Evolutionary conservation across 192 early-diverging fungal species (phyloP).

Genomic region (Obelidium mucronatum): DNA sequence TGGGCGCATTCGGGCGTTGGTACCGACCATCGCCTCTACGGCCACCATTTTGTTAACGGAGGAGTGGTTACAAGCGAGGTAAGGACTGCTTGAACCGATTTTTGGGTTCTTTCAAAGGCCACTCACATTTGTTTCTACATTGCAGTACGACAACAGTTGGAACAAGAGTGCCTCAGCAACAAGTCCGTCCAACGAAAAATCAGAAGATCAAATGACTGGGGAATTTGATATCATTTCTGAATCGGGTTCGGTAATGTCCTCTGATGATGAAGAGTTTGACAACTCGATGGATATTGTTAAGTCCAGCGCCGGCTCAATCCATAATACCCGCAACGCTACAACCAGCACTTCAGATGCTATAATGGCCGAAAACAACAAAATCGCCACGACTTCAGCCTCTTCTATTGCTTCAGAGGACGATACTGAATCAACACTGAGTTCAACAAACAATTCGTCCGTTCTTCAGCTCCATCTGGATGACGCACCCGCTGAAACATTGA

Average conservation of each 20-base stretch:
- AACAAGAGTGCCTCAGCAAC: background rate
- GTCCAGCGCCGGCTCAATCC: background rate
- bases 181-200: background rate
- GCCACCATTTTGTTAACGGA: slow-evolving; percentile 9
- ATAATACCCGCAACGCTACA: background rate
- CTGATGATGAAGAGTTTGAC: background rate
- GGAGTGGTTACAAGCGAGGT: slow-evolving; percentile 27
- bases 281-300: slow-evolving; percentile 23
- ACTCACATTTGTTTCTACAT: background rate
- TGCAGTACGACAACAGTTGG: slow-evolving; percentile 17
- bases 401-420: slow-evolving; percentile 21
- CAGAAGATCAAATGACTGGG: slow-evolving; percentile 2
- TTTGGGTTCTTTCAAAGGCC: background rate
- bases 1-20: slow-evolving; percentile 26
- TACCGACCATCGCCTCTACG: slow-evolving; percentile 12
- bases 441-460: slow-evolving; percentile 21
- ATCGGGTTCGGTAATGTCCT: slow-evolving; percentile 18
- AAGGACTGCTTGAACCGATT: background rate
- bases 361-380: background rate
- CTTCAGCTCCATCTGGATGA: background rate
- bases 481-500: background rate
- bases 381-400: too few species aligned
- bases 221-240: slow-evolving; percentile 30
- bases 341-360: background rate
- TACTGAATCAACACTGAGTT: slow-evolving; percentile 30